These are phyloP conservation scores for Phytophthora multivora DNA, from an alignment of 352 stramenopile species.

Conservation along the genomic window DNA sequence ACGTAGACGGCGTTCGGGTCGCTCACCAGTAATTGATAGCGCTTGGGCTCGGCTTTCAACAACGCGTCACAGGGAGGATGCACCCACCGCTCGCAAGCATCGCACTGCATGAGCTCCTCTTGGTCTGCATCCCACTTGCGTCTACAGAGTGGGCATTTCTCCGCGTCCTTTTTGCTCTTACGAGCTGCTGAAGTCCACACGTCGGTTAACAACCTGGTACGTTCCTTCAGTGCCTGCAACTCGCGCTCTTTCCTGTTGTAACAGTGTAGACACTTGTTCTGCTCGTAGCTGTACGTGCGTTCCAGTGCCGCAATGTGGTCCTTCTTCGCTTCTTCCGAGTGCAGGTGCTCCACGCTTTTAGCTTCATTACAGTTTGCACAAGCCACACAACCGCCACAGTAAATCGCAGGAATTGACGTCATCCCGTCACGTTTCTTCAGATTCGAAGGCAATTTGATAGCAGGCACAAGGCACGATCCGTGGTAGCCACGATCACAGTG, in stretches of 20 bases:
- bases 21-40: constrained; percentile 69
- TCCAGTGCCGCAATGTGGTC: constrained; percentile 33
- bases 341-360: constrained; percentile 13
- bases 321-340: constrained; percentile 26
- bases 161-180: constrained; percentile 59
- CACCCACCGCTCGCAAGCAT: constrained; percentile 85
- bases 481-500: constrained; percentile 67
- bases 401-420: constrained; percentile 37
- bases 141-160: constrained; percentile 81
- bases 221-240: constrained; percentile 47
- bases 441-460: constrained; percentile 29
- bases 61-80: constrained; percentile 78
- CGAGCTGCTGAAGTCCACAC: constrained; percentile 60
- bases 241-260: constrained; percentile 58
- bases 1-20: constrained; percentile 77
- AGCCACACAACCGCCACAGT: constrained; percentile 67
- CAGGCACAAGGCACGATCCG: constrained; percentile 52
- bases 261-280: constrained; percentile 62
- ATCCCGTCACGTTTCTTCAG: constrained; percentile 19
- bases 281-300: constrained; percentile 71
- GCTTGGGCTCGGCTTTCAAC: constrained; percentile 59
- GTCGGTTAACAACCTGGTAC: constrained; percentile 58
- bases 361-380: constrained; percentile 58
- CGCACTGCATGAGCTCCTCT: constrained; percentile 87
- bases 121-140: constrained; percentile 74